Percentiles rank a stretch among this genome's conserved stretches.
These are phyloP conservation scores for Ephemerocybe angulata DNA, from an alignment of 768 basidiomycete species.

Conservation along the genomic window DNA sequence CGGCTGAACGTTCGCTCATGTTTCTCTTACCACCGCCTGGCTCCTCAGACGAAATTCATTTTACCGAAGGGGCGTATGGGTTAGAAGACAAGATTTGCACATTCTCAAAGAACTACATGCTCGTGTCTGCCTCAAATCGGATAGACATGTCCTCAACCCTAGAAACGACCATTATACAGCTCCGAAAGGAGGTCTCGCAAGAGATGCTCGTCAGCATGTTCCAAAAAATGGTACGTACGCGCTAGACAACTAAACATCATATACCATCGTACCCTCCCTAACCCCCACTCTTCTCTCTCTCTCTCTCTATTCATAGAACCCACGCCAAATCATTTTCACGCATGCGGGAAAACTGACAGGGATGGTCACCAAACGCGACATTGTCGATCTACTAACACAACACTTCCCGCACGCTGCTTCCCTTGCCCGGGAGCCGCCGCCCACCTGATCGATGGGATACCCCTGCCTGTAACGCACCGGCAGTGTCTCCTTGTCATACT, in stretches of 20 bases:
- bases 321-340: conserved; percentile 67
- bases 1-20: not conserved
- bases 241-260: not conserved
- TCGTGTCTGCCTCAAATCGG: conserved; percentile 24
- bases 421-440: conserved; percentile 15
- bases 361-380: conserved; percentile 66
- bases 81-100: conserved; percentile 36
- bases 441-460: not conserved
- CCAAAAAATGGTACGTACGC: conserved; percentile 56
- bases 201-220: conserved; percentile 73
- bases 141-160: conserved; percentile 38
- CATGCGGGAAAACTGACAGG: conserved; percentile 55
- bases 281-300: not conserved
- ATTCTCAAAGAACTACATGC: conserved; percentile 33
- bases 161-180: conserved; percentile 53
- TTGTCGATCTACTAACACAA: conserved; percentile 54
- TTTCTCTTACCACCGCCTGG: not conserved
- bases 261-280: not conserved
- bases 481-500: not conserved
- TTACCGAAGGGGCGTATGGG: conserved; percentile 24
- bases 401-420: conserved; percentile 55
- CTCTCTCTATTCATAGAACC: conserved; percentile 40
- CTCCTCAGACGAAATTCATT: conserved; percentile 9
- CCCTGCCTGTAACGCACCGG: not conserved
- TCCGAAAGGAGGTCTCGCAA: conserved; percentile 66